Conservation (phyloP, 2,329 filamentous ascomycete species). For the Lasiodiplodia hormozganensis region DNA sequence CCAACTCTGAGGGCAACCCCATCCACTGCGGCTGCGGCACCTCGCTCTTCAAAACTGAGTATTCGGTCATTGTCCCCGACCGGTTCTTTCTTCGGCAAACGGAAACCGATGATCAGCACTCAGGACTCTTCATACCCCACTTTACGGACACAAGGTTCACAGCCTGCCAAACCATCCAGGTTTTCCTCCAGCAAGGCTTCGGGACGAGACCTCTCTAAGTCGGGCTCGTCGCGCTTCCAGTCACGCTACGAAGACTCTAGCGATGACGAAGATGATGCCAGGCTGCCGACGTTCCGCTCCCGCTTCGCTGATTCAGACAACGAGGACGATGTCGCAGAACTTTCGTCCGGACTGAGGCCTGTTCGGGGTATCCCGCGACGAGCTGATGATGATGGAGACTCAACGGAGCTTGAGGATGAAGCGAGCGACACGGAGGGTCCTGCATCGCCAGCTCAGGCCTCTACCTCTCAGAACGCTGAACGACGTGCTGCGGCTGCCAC, state of each 20-base stretch:
- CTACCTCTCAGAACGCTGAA: slow-evolving; percentile 56
- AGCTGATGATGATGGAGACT: slow-evolving; percentile 64
- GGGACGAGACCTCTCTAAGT: background rate
- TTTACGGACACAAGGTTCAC: background rate
- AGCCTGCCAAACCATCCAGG: slow-evolving; percentile 2
- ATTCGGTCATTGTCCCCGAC: slow-evolving; percentile 74
- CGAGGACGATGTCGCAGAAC: slow-evolving; percentile 57
- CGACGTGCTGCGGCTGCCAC: slow-evolving; percentile 37
- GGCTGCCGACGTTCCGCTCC: slow-evolving; percentile 50
- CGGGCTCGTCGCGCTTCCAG: slow-evolving; percentile 35
- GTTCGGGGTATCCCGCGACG: slow-evolving; percentile 67
- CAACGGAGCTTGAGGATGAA: slow-evolving; percentile 56
- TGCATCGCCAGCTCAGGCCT: slow-evolving; percentile 35
- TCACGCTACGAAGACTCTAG: slow-evolving; percentile 74
- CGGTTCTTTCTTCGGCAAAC: slow-evolving; percentile 56
- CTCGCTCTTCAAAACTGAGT: slow-evolving; percentile 65
- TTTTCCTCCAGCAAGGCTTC: slow-evolving; percentile 2
- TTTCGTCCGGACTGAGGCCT: slow-evolving; percentile 52
- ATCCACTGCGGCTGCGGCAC: slow-evolving; percentile 33
- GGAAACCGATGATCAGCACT: slow-evolving; percentile 32
- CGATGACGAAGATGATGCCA: slow-evolving; percentile 55
- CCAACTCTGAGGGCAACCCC: slow-evolving; percentile 37
- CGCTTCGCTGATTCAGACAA: slow-evolving; percentile 59
- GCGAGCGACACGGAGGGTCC: slow-evolving; percentile 42
- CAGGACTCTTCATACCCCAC: slow-evolving; percentile 19